Conservation (phyloP, 345 rosid species). For the Cardamine resedifolia region DNA sequence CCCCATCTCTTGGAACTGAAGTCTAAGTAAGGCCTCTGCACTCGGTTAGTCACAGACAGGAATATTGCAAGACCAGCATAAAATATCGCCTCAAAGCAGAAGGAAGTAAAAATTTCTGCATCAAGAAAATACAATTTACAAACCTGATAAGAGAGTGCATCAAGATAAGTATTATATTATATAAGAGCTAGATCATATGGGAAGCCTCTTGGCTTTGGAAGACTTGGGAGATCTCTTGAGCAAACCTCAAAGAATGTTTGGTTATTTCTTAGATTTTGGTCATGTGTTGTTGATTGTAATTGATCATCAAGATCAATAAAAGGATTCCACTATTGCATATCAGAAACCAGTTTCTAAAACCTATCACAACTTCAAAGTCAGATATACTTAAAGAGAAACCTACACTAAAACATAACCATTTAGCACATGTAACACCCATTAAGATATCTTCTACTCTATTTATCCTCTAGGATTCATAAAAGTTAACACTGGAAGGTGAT, state of each 20-base stretch:
- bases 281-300: conserved; percentile 6
- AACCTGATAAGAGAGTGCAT: neutral
- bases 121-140: neutral
- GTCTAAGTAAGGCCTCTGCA: conserved; percentile 82
- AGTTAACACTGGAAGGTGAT: neutral
- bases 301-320: neutral
- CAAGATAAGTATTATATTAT: neutral
- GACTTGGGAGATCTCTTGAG: neutral
- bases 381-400: neutral
- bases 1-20: conserved; percentile 88
- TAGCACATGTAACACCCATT: neutral
- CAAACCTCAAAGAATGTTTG: neutral
- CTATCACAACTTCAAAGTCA: conserved; percentile 19
- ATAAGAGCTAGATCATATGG: neutral
- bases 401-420: neutral
- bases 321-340: neutral
- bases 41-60: conserved; percentile 54
- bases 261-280: neutral
- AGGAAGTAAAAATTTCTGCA: conserved; percentile 67
- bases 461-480: neutral
- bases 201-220: neutral
- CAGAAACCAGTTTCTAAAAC: neutral
- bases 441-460: neutral
- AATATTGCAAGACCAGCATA: conserved; percentile 74
- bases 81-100: conserved; percentile 63